A percentile compares a stretch with the other conserved stretches of the same genome.
phyloP scores from a whole-genome alignment of 208 protist genomes.

The Wallacemonas sp. region DNA sequence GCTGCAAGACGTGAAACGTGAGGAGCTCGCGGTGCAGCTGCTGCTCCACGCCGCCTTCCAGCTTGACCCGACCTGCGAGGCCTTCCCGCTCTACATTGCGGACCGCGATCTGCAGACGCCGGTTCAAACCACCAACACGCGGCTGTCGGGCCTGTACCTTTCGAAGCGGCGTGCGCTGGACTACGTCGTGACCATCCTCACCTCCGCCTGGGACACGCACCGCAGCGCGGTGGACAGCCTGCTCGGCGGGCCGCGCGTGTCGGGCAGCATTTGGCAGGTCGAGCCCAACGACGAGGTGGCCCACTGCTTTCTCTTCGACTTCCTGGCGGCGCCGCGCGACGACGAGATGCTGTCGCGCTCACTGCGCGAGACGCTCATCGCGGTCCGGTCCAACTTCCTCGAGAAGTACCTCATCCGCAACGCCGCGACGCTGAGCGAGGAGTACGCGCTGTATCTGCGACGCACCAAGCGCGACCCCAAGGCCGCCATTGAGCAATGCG shows the following conservation, averaged over 20 bases:
- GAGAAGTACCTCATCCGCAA: constrained; percentile 73
- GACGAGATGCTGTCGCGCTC: constrained; percentile 47
- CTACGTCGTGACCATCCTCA: constrained; percentile 39
- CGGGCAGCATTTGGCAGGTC: constrained; percentile 85
- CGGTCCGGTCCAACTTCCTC: constrained; percentile 69
- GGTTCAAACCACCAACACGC: constrained; percentile 4
- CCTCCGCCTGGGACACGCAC: constrained; percentile 77
- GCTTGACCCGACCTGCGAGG: constrained; percentile 68
- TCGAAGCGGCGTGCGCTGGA: constrained; percentile 12
- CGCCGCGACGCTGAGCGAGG: constrained; percentile 49
- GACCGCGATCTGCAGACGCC: constrained; percentile 22
- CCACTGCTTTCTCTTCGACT: constrained; percentile 88
- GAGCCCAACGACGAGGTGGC: constrained; percentile 85
- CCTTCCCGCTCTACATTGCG: constrained; percentile 57
- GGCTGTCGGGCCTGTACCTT: constrained; percentile 2
- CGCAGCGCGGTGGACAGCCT: constrained; percentile 78
- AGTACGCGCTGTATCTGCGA: constrained; percentile 84
- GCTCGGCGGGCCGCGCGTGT: constrained; percentile 69
- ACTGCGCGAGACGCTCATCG: constrained; percentile 72
- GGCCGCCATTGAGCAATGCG: constrained; percentile 75
- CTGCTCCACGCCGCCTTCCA: constrained; percentile 86
- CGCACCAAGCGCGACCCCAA: constrained; percentile 57
- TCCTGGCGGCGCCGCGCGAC: constrained; percentile 70
- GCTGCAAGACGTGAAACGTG: constrained; percentile 64
- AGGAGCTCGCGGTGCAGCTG: constrained; percentile 70